phyloP scores from a whole-genome alignment of 148 eudicot genomes.

The Mesembryanthemum crystallinum region DNA sequence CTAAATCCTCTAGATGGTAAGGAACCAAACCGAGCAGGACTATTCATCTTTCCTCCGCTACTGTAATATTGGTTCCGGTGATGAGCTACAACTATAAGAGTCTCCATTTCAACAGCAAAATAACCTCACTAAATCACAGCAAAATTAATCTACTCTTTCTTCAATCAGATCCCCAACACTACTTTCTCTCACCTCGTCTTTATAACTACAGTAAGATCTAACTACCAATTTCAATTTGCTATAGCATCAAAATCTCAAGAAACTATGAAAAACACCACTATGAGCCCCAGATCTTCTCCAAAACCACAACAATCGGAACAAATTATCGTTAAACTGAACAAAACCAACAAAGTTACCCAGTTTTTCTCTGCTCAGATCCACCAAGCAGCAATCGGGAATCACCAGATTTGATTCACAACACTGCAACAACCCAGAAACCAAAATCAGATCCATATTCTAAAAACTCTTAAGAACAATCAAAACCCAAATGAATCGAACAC shows the following conservation, averaged over 20 bases:
- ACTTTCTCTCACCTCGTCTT: too few relatives aligned
- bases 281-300: slow-evolving; percentile 44
- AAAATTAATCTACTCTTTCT: background rate
- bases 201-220: slow-evolving; percentile 31
- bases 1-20: slow-evolving; percentile 40
- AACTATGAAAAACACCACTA: slow-evolving; percentile 4
- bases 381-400: slow-evolving; percentile 1
- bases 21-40: slow-evolving; percentile 40
- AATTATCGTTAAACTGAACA: slow-evolving; percentile 29
- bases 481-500: background rate
- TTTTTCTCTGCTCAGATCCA: slow-evolving; percentile 22
- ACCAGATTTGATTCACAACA: slow-evolving; percentile 18
- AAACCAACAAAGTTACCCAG: slow-evolving; percentile 33
- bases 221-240: slow-evolving; percentile 4
- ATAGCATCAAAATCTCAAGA: slow-evolving; percentile 21
- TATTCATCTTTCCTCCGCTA: slow-evolving; percentile 31
- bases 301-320: slow-evolving; percentile 48
- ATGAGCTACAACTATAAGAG: slow-evolving; percentile 59
- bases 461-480: background rate
- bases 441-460: slow-evolving; percentile 14
- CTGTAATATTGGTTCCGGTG: slow-evolving; percentile 54
- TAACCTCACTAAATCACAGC: slow-evolving; percentile 11
- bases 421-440: slow-evolving; percentile 22
- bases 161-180: background rate
- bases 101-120: slow-evolving; percentile 48